These are phyloP conservation scores for Beverwykella pulmonaria DNA, from an alignment of 495 filamentous ascomycete species.

Conservation along the genomic window DNA sequence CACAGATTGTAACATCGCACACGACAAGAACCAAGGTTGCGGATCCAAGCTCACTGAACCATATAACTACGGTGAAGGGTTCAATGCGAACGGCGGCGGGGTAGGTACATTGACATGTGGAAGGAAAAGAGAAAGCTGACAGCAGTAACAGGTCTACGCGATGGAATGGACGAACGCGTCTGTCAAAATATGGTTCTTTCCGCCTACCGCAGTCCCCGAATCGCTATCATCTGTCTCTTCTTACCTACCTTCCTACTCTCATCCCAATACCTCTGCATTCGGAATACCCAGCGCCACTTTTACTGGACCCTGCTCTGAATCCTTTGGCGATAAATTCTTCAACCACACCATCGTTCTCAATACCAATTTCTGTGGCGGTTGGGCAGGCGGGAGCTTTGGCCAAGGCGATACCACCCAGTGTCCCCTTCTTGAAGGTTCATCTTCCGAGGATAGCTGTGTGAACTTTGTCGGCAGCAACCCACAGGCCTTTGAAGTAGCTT, in stretches of 20 bases:
- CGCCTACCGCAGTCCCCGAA: constrained; percentile 51
- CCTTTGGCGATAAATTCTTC: constrained; percentile 34
- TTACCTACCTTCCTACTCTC: background rate
- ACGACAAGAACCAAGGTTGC: constrained; percentile 30
- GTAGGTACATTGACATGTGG: background rate
- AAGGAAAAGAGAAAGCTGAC: background rate
- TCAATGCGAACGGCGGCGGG: constrained; percentile 62
- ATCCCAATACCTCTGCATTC: constrained; percentile 63
- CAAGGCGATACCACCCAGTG: constrained; percentile 3
- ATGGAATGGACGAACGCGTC: constrained; percentile 62
- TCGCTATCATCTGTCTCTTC: constrained; percentile 53
- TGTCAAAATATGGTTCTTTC: constrained; percentile 67
- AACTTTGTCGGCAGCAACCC: constrained; percentile 29
- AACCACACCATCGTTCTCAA: constrained; percentile 43
- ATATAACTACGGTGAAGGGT: constrained; percentile 57
- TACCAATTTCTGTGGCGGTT: constrained; percentile 35
- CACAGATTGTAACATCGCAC: constrained; percentile 24
- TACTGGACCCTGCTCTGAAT: constrained; percentile 38
- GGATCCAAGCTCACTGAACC: constrained; percentile 5
- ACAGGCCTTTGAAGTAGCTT: constrained; percentile 22
- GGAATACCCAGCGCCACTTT: constrained; percentile 57
- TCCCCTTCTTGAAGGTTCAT: background rate
- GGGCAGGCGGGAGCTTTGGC: constrained; percentile 25
- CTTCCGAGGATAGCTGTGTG: constrained; percentile 16
- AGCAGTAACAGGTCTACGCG: constrained; percentile 52